Base-by-base conservation (phyloP, 1,139 yeast genomes). In the Saccharomyces hybrid region DNA sequence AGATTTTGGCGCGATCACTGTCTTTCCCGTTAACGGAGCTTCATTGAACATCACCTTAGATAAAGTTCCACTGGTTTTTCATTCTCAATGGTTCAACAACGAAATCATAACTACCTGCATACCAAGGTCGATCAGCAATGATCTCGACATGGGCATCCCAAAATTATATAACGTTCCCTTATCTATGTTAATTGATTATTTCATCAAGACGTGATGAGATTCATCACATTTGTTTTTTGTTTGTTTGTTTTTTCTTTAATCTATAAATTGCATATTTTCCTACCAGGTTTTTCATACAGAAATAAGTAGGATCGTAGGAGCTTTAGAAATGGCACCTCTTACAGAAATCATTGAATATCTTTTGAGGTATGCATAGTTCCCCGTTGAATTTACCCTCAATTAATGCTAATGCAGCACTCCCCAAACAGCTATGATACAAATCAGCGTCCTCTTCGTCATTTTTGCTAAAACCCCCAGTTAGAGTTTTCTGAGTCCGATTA, bases 401-500 rank as follows among this genome's bases (percentile, higher is more conserved):
- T 25, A 85, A 60, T 25, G 83, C 70, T 49, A 86, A 65, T 3
- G 84, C 78, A 4, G 86, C 82, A 14, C 86, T 64, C 0, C 84
- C 88, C 44, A 86, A 68, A 63, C 75, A 83, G 0, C 85, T 75
- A 67, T 86, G 95, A 54, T 82, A 76, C 0, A 91, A 84, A 66
- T 86, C 93, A 0, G 98, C 91, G 32, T 79, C 77, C 51, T 73
- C 77, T 8, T 74, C 88, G 25, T 79, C 77, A 20, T 78, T 78
- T 65, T 88, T 88, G n/a, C 80, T 80, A 67, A 90, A 89, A 1
- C 99, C 99, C 0, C 99, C 98, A 54, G 86, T 63, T 0, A 85
- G 53, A 0, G 58, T 60, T 63, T 85, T 81, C 65, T 89, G 96
- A 1, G 95, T 84, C 26, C 72, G 67, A 1, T 70, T 60, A n/a